Evolutionary conservation across 2,329 filamentous ascomycete genomes (phyloP), one percentile per base, ranked within the genome.

Genomic region (Zalaria obscura): DNA sequence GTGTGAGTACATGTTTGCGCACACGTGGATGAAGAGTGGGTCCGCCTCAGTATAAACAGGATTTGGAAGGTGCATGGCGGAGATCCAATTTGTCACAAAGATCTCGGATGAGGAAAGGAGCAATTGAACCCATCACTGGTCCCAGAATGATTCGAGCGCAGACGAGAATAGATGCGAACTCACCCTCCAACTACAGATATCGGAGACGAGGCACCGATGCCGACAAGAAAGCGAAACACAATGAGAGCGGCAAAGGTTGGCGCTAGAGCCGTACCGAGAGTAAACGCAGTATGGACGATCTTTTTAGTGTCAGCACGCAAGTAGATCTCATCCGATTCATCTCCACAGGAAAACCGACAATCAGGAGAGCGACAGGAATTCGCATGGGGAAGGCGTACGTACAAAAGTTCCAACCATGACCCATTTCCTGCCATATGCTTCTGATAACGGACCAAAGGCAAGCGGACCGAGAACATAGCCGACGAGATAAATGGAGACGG

Each of bases 171-270:
- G 18, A 18, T 18, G 18, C 18, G 18, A 18, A 48, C 47, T 31
- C 41, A 47, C 74, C 77, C 27, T 57, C 74, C 51, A 0, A 78
- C 73, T 5, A 83, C 70, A 25, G 73, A 70, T 38, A 83, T 76
- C 0, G 67, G 65, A 43, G 62, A 65, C 26, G 59, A 64, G 1
- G 64, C 65, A 9, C 59, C 62, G 3, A 68, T 54, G 1, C 67
- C 67, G 1, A 59, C 58, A 1, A 70, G 45, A 7, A 67, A 50
- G 7, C 67, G 53, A 45, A 70, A 66, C 2, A 68, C 48, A 4
- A 69, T 59, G 5, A 69, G 49, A 0, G 60, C 59, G 2, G 63
- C 54, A 41, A 64, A 68, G 27, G 58, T 66, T 2, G 64, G 64
- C 2, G 65, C 56, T 3, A 67, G 50, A 1, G 66, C 64, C 35